Evolutionary conservation across 2,329 filamentous ascomycete species (phyloP).

Genomic region (Coleophoma crateriformis): DNA sequence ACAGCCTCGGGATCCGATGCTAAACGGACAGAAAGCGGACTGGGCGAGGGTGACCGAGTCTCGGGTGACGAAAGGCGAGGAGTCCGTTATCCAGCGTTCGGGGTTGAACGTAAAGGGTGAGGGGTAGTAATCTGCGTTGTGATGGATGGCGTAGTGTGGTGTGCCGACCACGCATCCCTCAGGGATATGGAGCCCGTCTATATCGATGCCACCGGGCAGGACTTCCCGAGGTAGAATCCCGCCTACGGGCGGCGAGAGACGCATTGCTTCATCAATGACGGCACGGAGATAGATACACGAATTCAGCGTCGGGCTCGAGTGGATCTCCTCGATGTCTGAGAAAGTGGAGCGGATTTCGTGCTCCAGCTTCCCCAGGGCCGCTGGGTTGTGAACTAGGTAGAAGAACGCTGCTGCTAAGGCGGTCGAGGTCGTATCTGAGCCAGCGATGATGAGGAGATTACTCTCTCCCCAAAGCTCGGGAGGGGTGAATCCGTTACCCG

Average conservation of each 20-base stretch:
- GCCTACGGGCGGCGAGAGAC: conserved; percentile 13
- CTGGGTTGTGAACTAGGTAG: conserved; percentile 31
- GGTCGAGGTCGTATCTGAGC: conserved; percentile 35
- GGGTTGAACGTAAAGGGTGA: conserved; percentile 34
- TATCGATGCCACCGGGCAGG: conserved; percentile 8
- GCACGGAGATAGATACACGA: conserved; percentile 31
- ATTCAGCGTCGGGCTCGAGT: conserved; percentile 15
- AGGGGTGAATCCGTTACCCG: conserved; percentile 39
- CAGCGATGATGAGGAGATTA: conserved; percentile 21
- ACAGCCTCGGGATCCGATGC: conserved; percentile 16
- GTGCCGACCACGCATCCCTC: conserved; percentile 37
- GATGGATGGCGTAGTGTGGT: conserved; percentile 37
- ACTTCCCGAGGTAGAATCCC: conserved; percentile 12
- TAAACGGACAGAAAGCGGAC: conserved; percentile 19
- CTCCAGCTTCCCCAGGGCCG: conserved; percentile 22
- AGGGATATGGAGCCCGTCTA: conserved; percentile 25
- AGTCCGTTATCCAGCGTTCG: conserved; percentile 36
- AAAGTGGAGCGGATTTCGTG: conserved; percentile 18
- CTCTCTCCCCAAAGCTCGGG: conserved; percentile 24
- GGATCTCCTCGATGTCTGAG: conserved; percentile 28
- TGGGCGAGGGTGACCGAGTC: conserved; percentile 14
- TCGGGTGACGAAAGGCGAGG: conserved; percentile 7
- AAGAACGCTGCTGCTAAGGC: conserved; percentile 31
- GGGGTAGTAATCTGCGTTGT: conserved; percentile 36
- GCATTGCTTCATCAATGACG: conserved; percentile 25